These are phyloP conservation scores for Eragrostis nindensis DNA, from an alignment of 176 grass and related monocot species.

Conservation along the genomic window DNA sequence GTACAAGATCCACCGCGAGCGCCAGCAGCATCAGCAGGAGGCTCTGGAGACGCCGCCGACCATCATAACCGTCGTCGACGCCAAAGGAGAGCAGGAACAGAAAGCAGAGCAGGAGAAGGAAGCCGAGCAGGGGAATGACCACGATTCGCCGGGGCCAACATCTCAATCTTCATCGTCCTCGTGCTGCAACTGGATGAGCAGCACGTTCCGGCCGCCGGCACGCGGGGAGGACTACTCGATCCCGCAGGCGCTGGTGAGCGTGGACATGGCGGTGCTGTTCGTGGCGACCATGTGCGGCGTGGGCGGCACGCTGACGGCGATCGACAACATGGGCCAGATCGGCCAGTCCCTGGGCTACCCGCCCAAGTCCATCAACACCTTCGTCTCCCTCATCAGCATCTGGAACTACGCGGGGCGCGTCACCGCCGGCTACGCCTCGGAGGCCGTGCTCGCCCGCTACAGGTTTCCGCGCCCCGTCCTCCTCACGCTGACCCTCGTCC, in stretches of 20 bases:
- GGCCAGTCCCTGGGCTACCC: conserved; percentile 68
- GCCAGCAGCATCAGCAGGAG: neutral
- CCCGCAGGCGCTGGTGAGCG: conserved; percentile 61
- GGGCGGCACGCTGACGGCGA: conserved; percentile 73
- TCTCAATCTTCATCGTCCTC: neutral
- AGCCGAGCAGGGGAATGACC: neutral
- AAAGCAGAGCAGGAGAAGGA: neutral
- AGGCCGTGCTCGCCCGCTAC: conserved; percentile 50
- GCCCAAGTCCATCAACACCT: conserved; percentile 56
- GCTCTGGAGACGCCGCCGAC: neutral
- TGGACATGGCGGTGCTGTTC: conserved; percentile 75
- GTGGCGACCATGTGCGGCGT: conserved; percentile 68
- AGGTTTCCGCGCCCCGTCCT: conserved; percentile 58
- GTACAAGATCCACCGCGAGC: conserved; percentile 53
- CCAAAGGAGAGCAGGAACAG: neutral
- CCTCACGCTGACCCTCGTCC: conserved; percentile 55
- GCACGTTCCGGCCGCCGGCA: conserved; percentile 55
- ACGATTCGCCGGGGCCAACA: neutral
- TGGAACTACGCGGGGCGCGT: conserved; percentile 95
- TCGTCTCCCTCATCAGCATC: conserved; percentile 86
- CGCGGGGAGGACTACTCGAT: conserved; percentile 78
- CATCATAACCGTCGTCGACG: conserved; percentile 34
- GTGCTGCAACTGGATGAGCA: conserved; percentile 21
- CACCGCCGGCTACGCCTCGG: conserved; percentile 64
- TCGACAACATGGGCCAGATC: conserved; percentile 95